phyloP scores from a whole-genome alignment of 805 yeast genomes.

The Komagataella pseudopastoris region DNA sequence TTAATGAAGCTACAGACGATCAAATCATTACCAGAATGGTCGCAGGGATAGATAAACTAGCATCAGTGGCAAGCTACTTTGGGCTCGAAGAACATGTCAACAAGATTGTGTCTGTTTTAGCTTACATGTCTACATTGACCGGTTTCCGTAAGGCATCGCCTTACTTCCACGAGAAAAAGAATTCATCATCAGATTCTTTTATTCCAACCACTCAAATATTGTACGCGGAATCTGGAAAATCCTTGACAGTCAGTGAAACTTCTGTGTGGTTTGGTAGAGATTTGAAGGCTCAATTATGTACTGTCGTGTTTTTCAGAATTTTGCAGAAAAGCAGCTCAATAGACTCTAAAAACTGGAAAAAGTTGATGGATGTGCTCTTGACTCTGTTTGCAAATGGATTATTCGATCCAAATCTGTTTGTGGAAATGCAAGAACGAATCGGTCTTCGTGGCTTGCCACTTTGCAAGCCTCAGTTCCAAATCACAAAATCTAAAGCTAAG shows the following conservation, averaged over 20 bases:
- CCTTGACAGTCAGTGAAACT: constrained; percentile 65
- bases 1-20: constrained; percentile 83
- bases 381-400: constrained; percentile 62
- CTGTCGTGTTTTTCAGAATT: constrained; percentile 75
- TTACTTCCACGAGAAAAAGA: constrained; percentile 9
- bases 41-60: constrained; percentile 77
- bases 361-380: constrained; percentile 43
- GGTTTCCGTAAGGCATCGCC: constrained; percentile 20
- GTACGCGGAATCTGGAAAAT: constrained; percentile 39
- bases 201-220: constrained; percentile 31
- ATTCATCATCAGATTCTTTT: constrained; percentile 19
- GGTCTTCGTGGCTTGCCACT: constrained; percentile 40
- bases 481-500: constrained; percentile 48
- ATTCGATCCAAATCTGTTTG: constrained; percentile 50
- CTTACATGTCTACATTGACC: constrained; percentile 56
- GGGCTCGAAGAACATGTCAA: constrained; percentile 45
- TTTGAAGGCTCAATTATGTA: constrained; percentile 82
- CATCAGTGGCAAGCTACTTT: constrained; percentile 60
- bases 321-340: constrained; percentile 41
- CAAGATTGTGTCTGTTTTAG: constrained; percentile 47
- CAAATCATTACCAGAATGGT: constrained; percentile 78
- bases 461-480: constrained; percentile 53
- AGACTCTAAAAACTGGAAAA: constrained; percentile 42
- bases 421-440: constrained; percentile 46
- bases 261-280: constrained; percentile 81